A percentile compares a stretch with the other conserved stretches of the same genome.
These are phyloP conservation scores for Termitomyces bulborhizus DNA, from an alignment of 768 basidiomycete genomes.

Conservation along the genomic window DNA sequence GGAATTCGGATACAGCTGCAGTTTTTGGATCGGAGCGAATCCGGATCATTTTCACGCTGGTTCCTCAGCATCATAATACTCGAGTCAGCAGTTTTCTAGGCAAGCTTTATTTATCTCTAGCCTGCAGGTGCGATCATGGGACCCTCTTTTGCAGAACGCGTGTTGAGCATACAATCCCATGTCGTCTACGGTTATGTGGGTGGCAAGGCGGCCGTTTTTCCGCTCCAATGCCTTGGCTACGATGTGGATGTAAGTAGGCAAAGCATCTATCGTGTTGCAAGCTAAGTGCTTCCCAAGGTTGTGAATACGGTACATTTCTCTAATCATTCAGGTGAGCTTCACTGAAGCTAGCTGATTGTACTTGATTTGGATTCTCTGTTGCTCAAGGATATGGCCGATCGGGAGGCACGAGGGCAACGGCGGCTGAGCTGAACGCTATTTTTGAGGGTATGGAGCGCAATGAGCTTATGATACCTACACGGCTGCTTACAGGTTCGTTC, in stretches of 20 bases:
- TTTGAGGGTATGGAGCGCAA: constrained; percentile 72
- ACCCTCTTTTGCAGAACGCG: constrained; percentile 33
- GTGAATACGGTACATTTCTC: constrained; percentile 93
- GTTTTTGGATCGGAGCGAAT: too few species aligned
- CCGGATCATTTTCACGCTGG: too few species aligned
- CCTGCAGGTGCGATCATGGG: constrained; percentile 5
- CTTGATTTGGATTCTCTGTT: not conserved
- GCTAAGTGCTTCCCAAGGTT: constrained; percentile 37
- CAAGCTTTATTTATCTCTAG: constrained; percentile 1
- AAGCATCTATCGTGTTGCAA: constrained; percentile 7
- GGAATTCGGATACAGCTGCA: too few species aligned
- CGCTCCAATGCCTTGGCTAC: constrained; percentile 82
- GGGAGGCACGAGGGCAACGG: constrained; percentile 74
- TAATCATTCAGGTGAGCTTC: constrained; percentile 76
- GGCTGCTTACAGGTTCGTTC: constrained; percentile 72
- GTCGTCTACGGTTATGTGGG: constrained; percentile 94
- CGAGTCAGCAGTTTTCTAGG: constrained; percentile 9
- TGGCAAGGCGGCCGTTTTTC: constrained; percentile 72
- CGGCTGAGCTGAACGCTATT: constrained; percentile 69
- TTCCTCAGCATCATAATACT: too few species aligned
- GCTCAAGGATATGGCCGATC: constrained; percentile 71
- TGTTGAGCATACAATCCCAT: constrained; percentile 90
- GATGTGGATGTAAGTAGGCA: constrained; percentile 81
- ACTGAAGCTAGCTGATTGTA: not conserved
- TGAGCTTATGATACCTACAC: constrained; percentile 61